Conservation (phyloP, 108 stramenopile genomes). For the Nitzschia palea region DNA sequence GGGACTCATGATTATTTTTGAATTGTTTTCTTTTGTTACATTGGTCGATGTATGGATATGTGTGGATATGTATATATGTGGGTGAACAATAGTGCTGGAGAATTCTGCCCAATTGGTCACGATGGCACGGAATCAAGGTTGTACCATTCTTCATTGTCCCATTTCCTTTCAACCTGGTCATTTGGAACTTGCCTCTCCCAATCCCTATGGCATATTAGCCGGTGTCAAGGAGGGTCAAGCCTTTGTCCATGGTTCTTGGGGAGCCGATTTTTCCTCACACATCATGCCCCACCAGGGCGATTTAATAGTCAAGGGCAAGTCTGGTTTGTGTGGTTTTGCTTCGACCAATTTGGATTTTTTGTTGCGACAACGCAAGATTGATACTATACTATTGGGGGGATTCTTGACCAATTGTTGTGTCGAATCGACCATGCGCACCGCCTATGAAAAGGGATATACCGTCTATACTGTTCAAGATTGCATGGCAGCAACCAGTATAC, state of each 20-base stretch:
- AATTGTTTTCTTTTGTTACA: background rate
- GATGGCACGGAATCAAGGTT: conserved; percentile 51
- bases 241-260: conserved; percentile 62
- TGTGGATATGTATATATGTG: too few relatives aligned
- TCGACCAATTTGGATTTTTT: conserved; percentile 79
- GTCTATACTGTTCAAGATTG: conserved; percentile 76
- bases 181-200: conserved; percentile 47
- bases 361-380: conserved; percentile 55
- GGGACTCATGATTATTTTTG: too few relatives aligned
- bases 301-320: conserved; percentile 67
- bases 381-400: conserved; percentile 67
- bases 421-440: conserved; percentile 76
- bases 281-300: conserved; percentile 63
- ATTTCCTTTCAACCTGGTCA: conserved; percentile 64
- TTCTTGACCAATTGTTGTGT: conserved; percentile 88
- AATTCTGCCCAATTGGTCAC: conserved; percentile 49
- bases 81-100: conserved; percentile 46
- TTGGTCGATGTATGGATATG: too few relatives aligned
- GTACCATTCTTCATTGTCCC: conserved; percentile 62
- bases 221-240: conserved; percentile 61
- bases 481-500: conserved; percentile 58
- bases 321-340: conserved; percentile 69
- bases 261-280: conserved; percentile 44
- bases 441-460: conserved; percentile 74
- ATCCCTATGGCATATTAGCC: conserved; percentile 66